A percentile compares a stretch with the other conserved stretches of the same genome.
Evolutionary conservation across 805 yeast genomes (phyloP).

Genomic region (Starmerella sp.): DNA sequence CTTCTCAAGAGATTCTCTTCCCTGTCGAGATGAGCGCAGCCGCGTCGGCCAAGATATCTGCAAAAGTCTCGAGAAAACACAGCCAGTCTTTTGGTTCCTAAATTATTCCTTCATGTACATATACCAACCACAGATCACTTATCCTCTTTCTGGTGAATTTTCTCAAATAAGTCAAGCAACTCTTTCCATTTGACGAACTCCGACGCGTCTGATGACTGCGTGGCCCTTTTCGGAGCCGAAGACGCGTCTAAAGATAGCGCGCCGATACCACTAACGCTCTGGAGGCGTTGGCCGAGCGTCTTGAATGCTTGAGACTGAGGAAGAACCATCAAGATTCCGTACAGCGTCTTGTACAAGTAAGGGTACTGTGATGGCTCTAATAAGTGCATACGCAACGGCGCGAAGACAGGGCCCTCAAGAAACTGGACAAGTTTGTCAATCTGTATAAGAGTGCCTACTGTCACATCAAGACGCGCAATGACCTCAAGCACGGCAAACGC

Average conservation of each 20-base stretch:
- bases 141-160: background rate
- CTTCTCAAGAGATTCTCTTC: constrained; percentile 12
- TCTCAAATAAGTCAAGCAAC: constrained; percentile 19
- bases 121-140: background rate
- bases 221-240: constrained; percentile 16
- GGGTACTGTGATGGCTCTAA: constrained; percentile 77
- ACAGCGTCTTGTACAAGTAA: constrained; percentile 71
- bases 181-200: constrained; percentile 31
- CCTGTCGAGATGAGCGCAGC: background rate
- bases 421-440: constrained; percentile 81
- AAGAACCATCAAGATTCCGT: constrained; percentile 82
- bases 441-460: constrained; percentile 69
- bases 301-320: constrained; percentile 89
- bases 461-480: constrained; percentile 73
- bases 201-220: background rate
- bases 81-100: background rate
- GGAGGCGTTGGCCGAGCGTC: constrained; percentile 66
- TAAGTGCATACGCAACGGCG: constrained; percentile 75
- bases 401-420: constrained; percentile 84
- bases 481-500: constrained; percentile 72
- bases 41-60: background rate
- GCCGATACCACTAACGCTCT: constrained; percentile 38
- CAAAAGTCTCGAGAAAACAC: background rate
- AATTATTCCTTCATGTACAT: background rate
- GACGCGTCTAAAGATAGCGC: constrained; percentile 24